Percentiles rank a stretch among this genome's conserved stretches.
These are phyloP conservation scores for Symbiodinium natans DNA, from an alignment of 73 alveolate species.

Conservation along the genomic window DNA sequence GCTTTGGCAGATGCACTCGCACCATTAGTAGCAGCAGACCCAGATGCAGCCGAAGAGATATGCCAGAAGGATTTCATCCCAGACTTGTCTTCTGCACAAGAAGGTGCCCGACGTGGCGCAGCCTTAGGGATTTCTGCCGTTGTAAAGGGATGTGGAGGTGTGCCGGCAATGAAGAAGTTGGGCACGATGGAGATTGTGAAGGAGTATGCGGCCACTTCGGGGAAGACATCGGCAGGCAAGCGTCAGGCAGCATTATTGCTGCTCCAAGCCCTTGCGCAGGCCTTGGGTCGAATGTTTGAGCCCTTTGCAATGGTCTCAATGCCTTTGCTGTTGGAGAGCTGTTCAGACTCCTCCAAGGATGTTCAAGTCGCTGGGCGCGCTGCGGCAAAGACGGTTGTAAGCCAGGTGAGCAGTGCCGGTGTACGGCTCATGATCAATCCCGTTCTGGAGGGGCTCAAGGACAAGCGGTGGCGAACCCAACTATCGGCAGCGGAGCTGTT, in stretches of 20 bases:
- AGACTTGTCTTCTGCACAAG: constrained; percentile 1
- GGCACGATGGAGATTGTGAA: constrained; percentile 5
- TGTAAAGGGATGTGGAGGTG: background rate
- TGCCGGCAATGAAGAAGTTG: constrained; percentile 15
- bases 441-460: constrained; percentile 17
- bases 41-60: constrained; percentile 3
- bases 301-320: constrained; percentile 12
- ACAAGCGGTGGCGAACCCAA: constrained; percentile 14
- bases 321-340: constrained; percentile 12
- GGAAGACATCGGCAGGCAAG: constrained; percentile 17
- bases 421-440: constrained; percentile 20
- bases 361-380: constrained; percentile 22
- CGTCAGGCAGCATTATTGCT: background rate
- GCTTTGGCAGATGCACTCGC: constrained; percentile 9
- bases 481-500: constrained; percentile 17
- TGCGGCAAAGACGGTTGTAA: constrained; percentile 1
- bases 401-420: constrained; percentile 14
- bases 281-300: constrained; percentile 18
- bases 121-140: background rate
- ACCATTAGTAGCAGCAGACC: constrained; percentile 5
- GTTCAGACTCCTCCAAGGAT: constrained; percentile 7
- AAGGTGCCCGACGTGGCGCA: constrained; percentile 12
- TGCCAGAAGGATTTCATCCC: background rate
- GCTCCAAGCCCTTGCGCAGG: constrained; percentile 7
- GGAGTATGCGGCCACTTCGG: constrained; percentile 6